Evolutionary conservation across 805 yeast genomes (phyloP).

Genomic region (Ogataea populi-albae): DNA sequence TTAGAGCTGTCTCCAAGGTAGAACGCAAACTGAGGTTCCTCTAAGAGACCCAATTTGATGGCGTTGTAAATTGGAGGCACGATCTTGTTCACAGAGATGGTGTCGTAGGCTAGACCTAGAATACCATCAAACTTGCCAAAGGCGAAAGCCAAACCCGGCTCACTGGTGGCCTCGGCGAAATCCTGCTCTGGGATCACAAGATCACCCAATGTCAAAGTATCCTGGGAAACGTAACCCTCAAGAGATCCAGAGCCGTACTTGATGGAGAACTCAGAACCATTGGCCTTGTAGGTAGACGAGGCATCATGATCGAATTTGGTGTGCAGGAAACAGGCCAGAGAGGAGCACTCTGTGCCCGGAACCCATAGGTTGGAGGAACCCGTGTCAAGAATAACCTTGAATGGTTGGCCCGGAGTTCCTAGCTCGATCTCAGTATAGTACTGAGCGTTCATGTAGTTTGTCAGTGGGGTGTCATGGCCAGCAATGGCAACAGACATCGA

Average conservation of each 20-base stretch:
- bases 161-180: slow-evolving; percentile 95
- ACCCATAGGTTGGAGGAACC: slow-evolving; percentile 98
- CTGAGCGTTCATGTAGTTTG: slow-evolving; percentile 94
- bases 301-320: slow-evolving; percentile 80
- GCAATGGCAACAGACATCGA: slow-evolving; percentile 23
- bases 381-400: slow-evolving; percentile 93
- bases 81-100: slow-evolving; percentile 83
- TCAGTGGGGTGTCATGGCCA: slow-evolving; percentile 77
- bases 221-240: slow-evolving; percentile 90
- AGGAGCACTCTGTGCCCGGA: slow-evolving; percentile 83
- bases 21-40: slow-evolving; percentile 83
- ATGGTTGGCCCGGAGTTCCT: slow-evolving; percentile 92
- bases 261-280: slow-evolving; percentile 83
- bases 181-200: slow-evolving; percentile 83
- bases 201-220: slow-evolving; percentile 76
- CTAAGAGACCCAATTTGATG: slow-evolving; percentile 73
- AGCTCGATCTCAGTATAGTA: slow-evolving; percentile 86
- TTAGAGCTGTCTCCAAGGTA: slow-evolving; percentile 77
- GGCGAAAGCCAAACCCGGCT: slow-evolving; percentile 97
- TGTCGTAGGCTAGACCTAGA: slow-evolving; percentile 88
- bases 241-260: slow-evolving; percentile 91
- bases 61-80: slow-evolving; percentile 96
- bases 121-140: slow-evolving; percentile 99
- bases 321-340: slow-evolving; percentile 94
- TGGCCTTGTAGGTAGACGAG: slow-evolving; percentile 81